A percentile compares a stretch with the other conserved stretches of the same genome.
These are phyloP conservation scores for Polytrichum formosum DNA, from an alignment of 225 moss, liverwort and hornwort genomes.

Conservation along the genomic window DNA sequence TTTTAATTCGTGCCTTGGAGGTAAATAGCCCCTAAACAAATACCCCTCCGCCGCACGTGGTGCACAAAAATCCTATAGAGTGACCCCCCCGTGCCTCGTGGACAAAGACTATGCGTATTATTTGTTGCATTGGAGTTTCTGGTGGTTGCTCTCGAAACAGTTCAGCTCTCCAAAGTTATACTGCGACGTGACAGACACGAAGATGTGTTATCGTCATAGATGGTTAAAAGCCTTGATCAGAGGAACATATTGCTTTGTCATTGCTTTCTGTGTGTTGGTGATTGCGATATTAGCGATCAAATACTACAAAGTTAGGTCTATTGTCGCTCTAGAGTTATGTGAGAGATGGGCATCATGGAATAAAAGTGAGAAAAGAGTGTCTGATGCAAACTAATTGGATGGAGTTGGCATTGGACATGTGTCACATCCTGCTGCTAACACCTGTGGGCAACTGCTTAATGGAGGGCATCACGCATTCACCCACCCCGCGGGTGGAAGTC, in stretches of 20 bases:
- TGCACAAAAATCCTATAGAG: too few relatives aligned
- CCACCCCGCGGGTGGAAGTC: slow-evolving; percentile 1
- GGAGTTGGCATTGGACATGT: slow-evolving; percentile 10
- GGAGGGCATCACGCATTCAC: slow-evolving; percentile 13
- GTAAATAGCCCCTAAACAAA: too few relatives aligned
- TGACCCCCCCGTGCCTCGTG: background rate
- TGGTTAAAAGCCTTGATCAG: background rate
- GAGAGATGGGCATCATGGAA: too few relatives aligned
- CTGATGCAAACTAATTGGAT: background rate
- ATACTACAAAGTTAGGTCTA: too few relatives aligned
- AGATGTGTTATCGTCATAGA: background rate
- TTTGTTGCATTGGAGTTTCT: slow-evolving; percentile 10
- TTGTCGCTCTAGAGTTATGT: too few relatives aligned
- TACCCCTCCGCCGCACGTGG: too few relatives aligned
- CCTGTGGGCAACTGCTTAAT: slow-evolving; percentile 11
- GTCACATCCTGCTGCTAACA: slow-evolving; percentile 10
- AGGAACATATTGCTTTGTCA: background rate
- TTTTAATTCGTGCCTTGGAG: too few relatives aligned
- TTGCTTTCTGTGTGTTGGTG: background rate
- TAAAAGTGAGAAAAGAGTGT: too few relatives aligned
- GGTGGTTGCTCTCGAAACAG: background rate
- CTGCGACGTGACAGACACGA: slow-evolving; percentile 21
- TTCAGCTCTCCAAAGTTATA: slow-evolving; percentile 5
- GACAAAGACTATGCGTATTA: background rate
- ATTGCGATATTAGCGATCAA: background rate